Percentiles rank a stretch among this genome's conserved stretches.
Conservation (phyloP, 768 basidiomycete genomes). For the Butyriboletus loyo region DNA sequence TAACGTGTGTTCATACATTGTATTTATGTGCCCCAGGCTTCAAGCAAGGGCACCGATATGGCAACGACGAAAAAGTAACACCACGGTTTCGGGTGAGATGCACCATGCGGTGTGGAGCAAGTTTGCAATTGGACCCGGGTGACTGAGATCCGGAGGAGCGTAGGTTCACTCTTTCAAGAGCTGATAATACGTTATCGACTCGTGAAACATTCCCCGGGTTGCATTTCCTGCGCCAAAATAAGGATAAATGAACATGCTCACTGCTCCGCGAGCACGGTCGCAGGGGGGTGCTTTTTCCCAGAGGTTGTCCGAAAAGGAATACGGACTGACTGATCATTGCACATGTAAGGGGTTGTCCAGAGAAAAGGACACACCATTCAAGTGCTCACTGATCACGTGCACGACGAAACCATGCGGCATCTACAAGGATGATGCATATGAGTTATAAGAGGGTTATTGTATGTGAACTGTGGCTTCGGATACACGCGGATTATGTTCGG, state of each 20-base stretch:
- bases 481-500: neutral
- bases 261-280: neutral
- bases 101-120: slow-evolving; percentile 6
- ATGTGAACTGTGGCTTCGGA: slow-evolving; percentile 4
- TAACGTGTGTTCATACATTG: neutral
- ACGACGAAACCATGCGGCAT: neutral
- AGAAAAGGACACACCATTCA: neutral
- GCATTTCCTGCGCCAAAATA: neutral
- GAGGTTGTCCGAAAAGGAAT: neutral
- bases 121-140: neutral
- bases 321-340: neutral
- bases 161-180: neutral
- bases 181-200: neutral
- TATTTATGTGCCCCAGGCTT: slow-evolving; percentile 13
- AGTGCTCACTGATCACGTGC: neutral
- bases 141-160: neutral
- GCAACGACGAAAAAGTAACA: neutral
- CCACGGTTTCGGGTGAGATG: neutral
- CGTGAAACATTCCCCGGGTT: neutral
- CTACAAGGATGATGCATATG: neutral
- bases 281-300: neutral
- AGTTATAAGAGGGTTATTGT: neutral
- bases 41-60: neutral
- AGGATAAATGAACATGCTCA: neutral
- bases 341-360: neutral